Conservation (phyloP, 2,329 filamentous ascomycete genomes). For the Fusarium anguioides region DNA sequence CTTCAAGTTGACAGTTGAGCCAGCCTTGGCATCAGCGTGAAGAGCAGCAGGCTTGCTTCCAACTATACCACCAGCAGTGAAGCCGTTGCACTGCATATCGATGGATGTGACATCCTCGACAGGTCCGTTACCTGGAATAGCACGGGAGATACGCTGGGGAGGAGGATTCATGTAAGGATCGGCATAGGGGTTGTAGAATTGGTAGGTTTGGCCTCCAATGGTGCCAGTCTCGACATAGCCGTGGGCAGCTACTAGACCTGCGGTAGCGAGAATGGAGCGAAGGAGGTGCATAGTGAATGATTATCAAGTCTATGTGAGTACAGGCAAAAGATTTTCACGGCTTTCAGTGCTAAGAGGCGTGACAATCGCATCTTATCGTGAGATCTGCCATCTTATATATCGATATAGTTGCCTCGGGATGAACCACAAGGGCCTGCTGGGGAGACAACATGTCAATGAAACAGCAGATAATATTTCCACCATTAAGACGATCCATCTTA, state of each 20-base stretch:
- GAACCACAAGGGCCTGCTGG: neutral
- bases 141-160: conserved; percentile 66
- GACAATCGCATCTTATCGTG: conserved; percentile 7
- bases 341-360: conserved; percentile 7
- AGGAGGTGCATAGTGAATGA: conserved; percentile 37
- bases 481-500: conserved; percentile 26
- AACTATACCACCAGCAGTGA: conserved; percentile 58
- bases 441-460: conserved; percentile 20
- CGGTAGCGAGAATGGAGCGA: conserved; percentile 46
- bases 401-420: neutral
- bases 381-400: conserved; percentile 28
- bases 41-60: conserved; percentile 64
- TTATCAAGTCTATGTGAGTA: neutral
- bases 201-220: conserved; percentile 53
- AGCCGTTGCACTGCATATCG: conserved; percentile 68
- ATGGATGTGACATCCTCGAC: conserved; percentile 63
- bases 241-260: conserved; percentile 59
- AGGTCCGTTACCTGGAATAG: conserved; percentile 68
- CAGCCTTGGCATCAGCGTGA: conserved; percentile 64
- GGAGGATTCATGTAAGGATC: conserved; percentile 58
- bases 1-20: conserved; percentile 62
- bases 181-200: conserved; percentile 52
- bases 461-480: conserved; percentile 32
- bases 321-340: neutral
- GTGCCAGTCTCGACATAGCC: conserved; percentile 60